phyloP scores from a whole-genome alignment of 192 early-diverging fungal species.

The Haplosporangium gracile region DNA sequence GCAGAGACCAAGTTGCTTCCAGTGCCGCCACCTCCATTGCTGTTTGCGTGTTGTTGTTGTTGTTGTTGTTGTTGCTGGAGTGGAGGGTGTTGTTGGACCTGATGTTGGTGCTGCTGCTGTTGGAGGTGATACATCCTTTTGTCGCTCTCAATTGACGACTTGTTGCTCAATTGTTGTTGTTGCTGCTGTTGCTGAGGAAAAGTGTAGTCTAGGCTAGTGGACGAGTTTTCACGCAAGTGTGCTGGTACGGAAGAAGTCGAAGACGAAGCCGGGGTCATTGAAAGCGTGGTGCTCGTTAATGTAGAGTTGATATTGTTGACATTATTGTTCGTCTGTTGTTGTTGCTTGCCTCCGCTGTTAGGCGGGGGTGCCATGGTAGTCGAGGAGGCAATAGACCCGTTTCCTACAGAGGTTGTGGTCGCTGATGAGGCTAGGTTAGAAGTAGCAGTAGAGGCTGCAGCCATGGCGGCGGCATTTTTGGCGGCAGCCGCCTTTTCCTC shows the following conservation, averaged over 20 bases:
- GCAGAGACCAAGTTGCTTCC: slow-evolving; percentile 12
- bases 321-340: slow-evolving; percentile 8
- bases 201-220: slow-evolving; percentile 23
- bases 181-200: slow-evolving; percentile 21
- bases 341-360: neutral
- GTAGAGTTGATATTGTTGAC: neutral
- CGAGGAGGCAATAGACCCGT: slow-evolving; percentile 13
- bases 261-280: neutral
- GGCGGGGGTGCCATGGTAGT: slow-evolving; percentile 4
- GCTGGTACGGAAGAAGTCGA: neutral
- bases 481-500: slow-evolving; percentile 47
- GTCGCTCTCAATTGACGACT: slow-evolving; percentile 27
- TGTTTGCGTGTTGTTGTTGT: slow-evolving; percentile 1
- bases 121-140: slow-evolving; percentile 30
- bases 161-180: slow-evolving; percentile 18
- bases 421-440: neutral
- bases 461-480: slow-evolving; percentile 23
- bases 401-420: neutral
- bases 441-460: neutral
- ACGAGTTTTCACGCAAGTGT: slow-evolving; percentile 35
- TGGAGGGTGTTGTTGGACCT: slow-evolving; percentile 1
- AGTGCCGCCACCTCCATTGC: neutral
- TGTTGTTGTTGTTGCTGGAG: slow-evolving; percentile 27
- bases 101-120: slow-evolving; percentile 14
- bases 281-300: neutral